Conservation (phyloP, 176 grass and related monocot genomes). For the Avena insularis region DNA sequence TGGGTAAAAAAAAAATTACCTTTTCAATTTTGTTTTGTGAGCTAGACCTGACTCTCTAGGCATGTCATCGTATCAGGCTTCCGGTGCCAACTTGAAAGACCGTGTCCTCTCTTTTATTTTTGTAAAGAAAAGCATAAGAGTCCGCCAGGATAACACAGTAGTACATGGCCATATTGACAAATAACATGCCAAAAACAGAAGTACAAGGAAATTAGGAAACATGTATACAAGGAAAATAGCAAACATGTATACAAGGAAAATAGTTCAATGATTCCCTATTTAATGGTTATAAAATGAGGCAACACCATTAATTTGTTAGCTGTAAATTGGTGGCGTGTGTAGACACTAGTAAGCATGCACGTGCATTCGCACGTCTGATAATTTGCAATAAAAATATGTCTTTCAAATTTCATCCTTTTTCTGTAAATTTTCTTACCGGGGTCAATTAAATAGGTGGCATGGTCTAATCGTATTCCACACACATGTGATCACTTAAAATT, state of each 20-base stretch:
- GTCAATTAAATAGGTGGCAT: no score
- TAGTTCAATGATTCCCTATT: neutral
- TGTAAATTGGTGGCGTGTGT: neutral
- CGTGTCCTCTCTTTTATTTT: neutral
- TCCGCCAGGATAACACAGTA: neutral
- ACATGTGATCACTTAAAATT: no score
- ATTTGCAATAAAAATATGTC: no score
- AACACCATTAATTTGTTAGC: constrained; percentile 9
- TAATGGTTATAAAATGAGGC: neutral
- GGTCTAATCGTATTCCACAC: no score
- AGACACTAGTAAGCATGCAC: neutral
- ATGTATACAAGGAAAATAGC: neutral
- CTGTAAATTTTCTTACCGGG: no score
- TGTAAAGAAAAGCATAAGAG: constrained; percentile 8
- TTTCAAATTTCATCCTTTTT: no score
- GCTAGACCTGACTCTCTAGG: no score
- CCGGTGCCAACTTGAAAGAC: neutral
- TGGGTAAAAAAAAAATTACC: no score
- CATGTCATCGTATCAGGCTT: no score
- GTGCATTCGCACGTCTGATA: no score
- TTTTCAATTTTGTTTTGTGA: no score
- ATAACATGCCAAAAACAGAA: constrained; percentile 11
- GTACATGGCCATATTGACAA: constrained; percentile 10
- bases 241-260: neutral
- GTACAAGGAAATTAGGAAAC: neutral